Base-by-base conservation (phyloP, 208 protist species). In the Acanthamoeba sp. region DNA sequence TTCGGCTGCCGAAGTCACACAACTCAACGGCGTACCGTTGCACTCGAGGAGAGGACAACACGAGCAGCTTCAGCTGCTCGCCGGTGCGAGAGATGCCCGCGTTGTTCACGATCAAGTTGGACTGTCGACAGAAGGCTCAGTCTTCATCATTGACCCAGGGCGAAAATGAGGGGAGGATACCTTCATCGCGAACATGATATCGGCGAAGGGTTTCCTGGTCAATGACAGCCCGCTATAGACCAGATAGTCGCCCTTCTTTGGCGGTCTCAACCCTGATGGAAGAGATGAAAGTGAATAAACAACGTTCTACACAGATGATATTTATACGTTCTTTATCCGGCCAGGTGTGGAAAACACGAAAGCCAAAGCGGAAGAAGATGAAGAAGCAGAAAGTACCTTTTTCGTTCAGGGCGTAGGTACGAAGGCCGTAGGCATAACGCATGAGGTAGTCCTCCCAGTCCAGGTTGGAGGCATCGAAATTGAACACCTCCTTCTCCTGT, bases 371-470 rank as follows among this genome's bases (percentile, higher is more conserved):
- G 20, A 24, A 62, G 5, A 36, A 14, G 1, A 32, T 36, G 59
- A 4, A 69, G 59, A 69, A 34, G 59, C n/a, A 14, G 36, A 32
- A 45, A 0, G 22, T 7, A 69, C 87, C 94, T 48, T 96, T 95
- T 24, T 96, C 95, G 32, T 95, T 95, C 4, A 96, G 40, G 4
- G 95, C 91, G 36, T 78, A 96, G 50, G 89, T 94, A 22, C 95
- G 94, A 6, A 96, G 76, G 66, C 95, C 95, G 42, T 95, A 95
- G 42, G 82, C 92, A 34, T 95, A 95, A 22, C 85, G 82, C 52
- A 91, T 73, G 22, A 96, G 84, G 22, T 96, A 96, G 29, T 93
- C 89, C 40, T 95, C 87, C 95, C 95, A 96, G 76, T 96, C 94
- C 20, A 96, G 95, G 20, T 89, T 50, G 36, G 82, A 50, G 18